Base-by-base conservation (phyloP, 331 rosid species). In the Erythrophleum ivorense region DNA sequence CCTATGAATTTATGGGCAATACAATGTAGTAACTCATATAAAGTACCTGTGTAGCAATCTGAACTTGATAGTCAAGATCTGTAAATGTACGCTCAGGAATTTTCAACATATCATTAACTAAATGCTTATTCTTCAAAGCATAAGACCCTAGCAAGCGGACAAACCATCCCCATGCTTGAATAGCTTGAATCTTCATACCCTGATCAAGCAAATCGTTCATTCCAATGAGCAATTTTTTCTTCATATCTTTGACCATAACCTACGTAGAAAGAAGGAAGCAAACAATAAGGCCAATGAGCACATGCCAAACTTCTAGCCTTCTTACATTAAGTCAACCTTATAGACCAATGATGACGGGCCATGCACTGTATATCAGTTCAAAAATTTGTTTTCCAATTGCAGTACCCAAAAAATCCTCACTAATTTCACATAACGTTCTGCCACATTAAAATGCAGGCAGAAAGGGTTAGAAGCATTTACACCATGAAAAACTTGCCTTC, bases 81-180 rank as follows among this genome's bases (percentile, higher is more conserved):
- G 94, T 85, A 89, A 94, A 94, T 90, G 98, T 91, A 33, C 74
- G 81, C 88, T 94, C 93, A 0, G 94, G 94, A 80, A 91, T 89
- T 82, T 94, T 94, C 78, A 94, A 91, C 97, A 91, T 88, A 40
- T 90, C 91, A 87, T 94, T 90, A 74, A 89, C 79, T 81, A 90
- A 88, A 75, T 84, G 87, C 68, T 89, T 90, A 79, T 86, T 88
- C 88, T 90, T 94, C 85, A 82, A 73, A 73, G 94, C 93, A 74
- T 86, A 86, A 81, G 89, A 85, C 71, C 97, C 97, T 57, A 92
- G 86, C 76, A 94, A 80, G 72, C 81, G 86, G 85, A 92, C 85
- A 88, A 90, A 94, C 97, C 97, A 94, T 65, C 97, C 92, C 97
- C 98, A 94, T 85, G 97, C 97, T 69, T 66, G 91, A 86, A 91